phyloP scores from a whole-genome alignment of 2,329 filamentous ascomycete genomes.

The Aspergillus pseudoterreus region DNA sequence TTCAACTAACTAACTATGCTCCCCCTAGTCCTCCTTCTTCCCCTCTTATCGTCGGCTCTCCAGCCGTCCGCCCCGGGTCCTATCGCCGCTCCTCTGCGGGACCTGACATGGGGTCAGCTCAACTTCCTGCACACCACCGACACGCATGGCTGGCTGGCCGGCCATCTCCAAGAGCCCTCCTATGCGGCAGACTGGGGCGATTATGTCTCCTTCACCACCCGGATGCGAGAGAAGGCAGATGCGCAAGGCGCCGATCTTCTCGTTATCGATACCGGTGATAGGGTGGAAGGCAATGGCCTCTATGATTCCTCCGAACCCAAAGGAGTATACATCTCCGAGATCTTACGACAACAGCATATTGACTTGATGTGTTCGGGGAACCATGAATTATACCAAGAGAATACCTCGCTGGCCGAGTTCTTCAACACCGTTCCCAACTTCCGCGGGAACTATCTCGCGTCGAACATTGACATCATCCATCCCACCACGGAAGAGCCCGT shows the following conservation, averaged over 20 bases:
- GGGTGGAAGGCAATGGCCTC: conserved; percentile 89
- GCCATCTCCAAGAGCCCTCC: conserved; percentile 88
- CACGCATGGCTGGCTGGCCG: conserved; percentile 92
- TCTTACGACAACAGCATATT: conserved; percentile 75
- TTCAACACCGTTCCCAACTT: conserved; percentile 79
- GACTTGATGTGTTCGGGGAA: conserved; percentile 87
- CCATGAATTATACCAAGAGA: conserved; percentile 85
- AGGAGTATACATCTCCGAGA: conserved; percentile 82
- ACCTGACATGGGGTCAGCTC: conserved; percentile 86
- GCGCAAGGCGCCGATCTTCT: conserved; percentile 75
- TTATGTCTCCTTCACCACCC: conserved; percentile 86
- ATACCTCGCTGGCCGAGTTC: conserved; percentile 75
- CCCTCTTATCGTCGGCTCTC: conserved; percentile 41
- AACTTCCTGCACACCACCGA: conserved; percentile 98
- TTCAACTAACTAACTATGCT: not conserved
- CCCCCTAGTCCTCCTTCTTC: conserved; percentile 12
- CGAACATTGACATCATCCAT: conserved; percentile 85
- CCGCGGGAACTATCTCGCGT: conserved; percentile 75
- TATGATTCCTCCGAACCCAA: conserved; percentile 88
- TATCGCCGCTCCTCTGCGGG: conserved; percentile 73
- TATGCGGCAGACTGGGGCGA: conserved; percentile 98
- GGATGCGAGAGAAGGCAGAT: conserved; percentile 76
- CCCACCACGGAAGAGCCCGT: conserved; percentile 65
- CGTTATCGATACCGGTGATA: conserved; percentile 92
- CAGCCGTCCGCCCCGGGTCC: conserved; percentile 81